Evolutionary conservation across 2,329 filamentous ascomycete genomes (phyloP), one percentile per base, ranked within the genome.

Genomic region (Colletotrichum sp.): DNA sequence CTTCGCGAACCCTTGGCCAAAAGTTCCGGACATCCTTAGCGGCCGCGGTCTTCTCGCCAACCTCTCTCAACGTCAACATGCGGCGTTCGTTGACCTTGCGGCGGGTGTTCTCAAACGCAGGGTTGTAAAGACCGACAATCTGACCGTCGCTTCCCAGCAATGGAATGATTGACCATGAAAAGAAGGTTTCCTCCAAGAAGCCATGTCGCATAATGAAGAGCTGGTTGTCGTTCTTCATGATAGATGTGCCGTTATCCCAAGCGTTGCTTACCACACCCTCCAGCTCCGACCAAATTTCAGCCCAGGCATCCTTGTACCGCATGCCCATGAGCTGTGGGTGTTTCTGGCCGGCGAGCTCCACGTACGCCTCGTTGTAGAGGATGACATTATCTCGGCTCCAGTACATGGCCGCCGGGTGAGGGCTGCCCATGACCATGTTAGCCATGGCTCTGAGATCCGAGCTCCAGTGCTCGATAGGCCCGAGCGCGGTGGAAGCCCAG

Each of bases 161-260:
- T 0, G 95, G 95, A 30, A 96, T 93, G 57, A 96, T 92, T 2
- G 92, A 94, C 94, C 94, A 96, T 15, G 93, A 95, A 82, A 96
- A 96, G 81, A 95, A 96, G 0, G 94, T 92, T 81, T 97, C 95
- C 83, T 98, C 94, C 2, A 95, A 84, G 77, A 91, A 95, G 2
- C 92, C 91, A 77, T 92, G 91, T 9, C 95, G 91, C 63, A 90
- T 88, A 36, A 97, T 89, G 80, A 96, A 95, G 2, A 96, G 87
- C 72, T 92, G 92, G 78, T 96, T 94, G 79, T 97, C 95, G 78
- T 96, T 93, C 83, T 96, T 96, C 94, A 96, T 95, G 0, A 93
- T 95, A 1, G 95, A 94, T 84, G 96, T 93, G 1, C 95, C 95
- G 6, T 92, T 94, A 52, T 90, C 84, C 83, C 90, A 91, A 1